Base-by-base conservation (phyloP, 352 stramenopile species). In the Phytophthora syringae region DNA sequence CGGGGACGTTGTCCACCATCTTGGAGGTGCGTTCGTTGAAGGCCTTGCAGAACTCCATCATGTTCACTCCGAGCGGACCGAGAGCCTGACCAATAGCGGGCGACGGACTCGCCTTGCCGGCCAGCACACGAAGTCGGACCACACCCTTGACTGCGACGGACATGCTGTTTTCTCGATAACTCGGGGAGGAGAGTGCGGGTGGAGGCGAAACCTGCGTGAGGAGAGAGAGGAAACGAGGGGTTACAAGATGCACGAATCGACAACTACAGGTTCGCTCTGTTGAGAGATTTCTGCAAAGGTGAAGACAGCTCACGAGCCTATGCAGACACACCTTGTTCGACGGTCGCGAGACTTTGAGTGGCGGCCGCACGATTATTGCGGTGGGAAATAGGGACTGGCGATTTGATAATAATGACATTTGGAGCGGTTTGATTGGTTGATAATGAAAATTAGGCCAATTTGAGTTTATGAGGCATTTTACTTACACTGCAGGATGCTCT, bases 11-110 rank as follows among this genome's bases (percentile, higher is more conserved):
- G 25, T 96, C 90, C 59, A 93, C 93, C 37, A 98, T 84, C 37
- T 93, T 85, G 74, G 84, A 82, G 37, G 97, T 99, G 62, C 87
- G 87, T 16, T 98, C 97, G 75, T 99, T 99, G 77, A 99, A 99
- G 54, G 97, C 90, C 83, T 99, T 99, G 89, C 97, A 99, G 80
- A 99, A 99, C 79, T 99, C 95, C 80, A 98, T 98, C 98, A 99
- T 99, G 85, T 99, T 99, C 39, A 99, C 95, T 64, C 97, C 98
- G 5, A 99, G 82, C 37, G 97, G 98, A 82, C 98, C 97, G 12
- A 99, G 79, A 43, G 90, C 89, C 77, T 97, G 86, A 62, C 89
- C 89, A 73, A 97, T 97, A 44, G 88, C 88, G 6, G 89, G 88
- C 58, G 86, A 95, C 48, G 89, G 89, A 72, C 79, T 89, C 45